Base-by-base conservation (phyloP, 108 stramenopile genomes). In the Conticribra weissflogii region DNA sequence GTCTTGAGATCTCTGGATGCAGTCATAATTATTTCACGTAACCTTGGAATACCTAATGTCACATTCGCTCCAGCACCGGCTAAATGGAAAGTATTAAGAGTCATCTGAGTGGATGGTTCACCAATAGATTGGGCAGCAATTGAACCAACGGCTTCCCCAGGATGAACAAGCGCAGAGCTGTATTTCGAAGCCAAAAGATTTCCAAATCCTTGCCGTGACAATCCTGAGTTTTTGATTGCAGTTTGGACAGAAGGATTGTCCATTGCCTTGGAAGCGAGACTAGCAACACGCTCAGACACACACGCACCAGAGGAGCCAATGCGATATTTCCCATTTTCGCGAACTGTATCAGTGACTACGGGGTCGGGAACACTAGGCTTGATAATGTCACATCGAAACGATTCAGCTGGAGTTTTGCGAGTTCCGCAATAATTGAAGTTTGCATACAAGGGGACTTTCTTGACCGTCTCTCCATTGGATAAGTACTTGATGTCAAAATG, bases 91-190 rank as follows among this genome's bases (percentile, higher is more conserved):
- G 99, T 99, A 81, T 99, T 99, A 12, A 99, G 89, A 15, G 99
- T 99, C 99, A 99, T 99, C 72, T 99, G 99, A 7, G 99, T 99
- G 17, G 98, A 98, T 3, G 99, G 99, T 76, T 99, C 99, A 12
- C 99, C 96, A 53, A 98, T 81, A 15, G 86, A 88, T 74, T 99
- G 98, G 18, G 97, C 99, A 24, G 99, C 98, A 60, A 99, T 96
- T 12, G 90, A 84, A 28, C 99, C 99, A 4, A 99, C 99, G 3
- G 98, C 96, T 83, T 99, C 99, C n/a, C 99, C 99, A 1, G 99
- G 99, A 49, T 85, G 82, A 21, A 89, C 96, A 28, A 98, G 78
- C 28, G 97, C 89, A 8, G 88, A 68, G 55, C 91, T 81, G 78
- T 97, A 99, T 78, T 99, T 99, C 7, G 88, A 81, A 59, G 90